Evolutionary conservation across 2,329 filamentous ascomycete genomes (phyloP).

Genomic region (Ophiocordyceps australis): DNA sequence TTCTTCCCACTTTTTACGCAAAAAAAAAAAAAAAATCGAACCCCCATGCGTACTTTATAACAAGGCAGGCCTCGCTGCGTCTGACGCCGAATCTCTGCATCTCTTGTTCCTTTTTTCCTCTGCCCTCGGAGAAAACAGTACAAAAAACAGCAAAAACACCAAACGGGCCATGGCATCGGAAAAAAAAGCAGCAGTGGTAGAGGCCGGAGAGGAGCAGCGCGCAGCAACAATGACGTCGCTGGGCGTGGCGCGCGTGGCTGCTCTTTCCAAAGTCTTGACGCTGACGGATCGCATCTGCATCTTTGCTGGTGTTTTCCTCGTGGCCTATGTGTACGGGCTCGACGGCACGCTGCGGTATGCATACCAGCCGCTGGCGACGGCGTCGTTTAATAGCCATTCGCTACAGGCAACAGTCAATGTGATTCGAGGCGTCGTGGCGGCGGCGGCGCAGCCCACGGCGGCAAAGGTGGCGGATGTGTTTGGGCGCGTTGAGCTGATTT

Average conservation of each 20-base stretch:
- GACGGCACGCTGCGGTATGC: conserved; percentile 36
- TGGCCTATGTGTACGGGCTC: conserved; percentile 45
- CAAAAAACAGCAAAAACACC: no score
- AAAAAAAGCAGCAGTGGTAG: conserved; percentile 9
- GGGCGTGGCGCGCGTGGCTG: conserved; percentile 42
- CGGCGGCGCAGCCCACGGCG: conserved; percentile 35
- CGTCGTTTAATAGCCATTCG: conserved; percentile 30
- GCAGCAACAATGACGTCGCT: conserved; percentile 17
- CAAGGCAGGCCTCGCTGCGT: no score
- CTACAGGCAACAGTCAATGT: conserved; percentile 39
- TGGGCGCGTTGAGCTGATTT: conserved; percentile 40
- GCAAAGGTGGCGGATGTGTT: conserved; percentile 46
- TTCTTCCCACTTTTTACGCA: no score
- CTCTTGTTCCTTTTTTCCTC: no score
- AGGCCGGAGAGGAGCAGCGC: conserved; percentile 7
- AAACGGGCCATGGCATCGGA: no score
- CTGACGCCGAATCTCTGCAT: no score
- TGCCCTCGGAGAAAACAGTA: no score
- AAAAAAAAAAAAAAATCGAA: no score
- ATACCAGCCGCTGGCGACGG: conserved; percentile 36
- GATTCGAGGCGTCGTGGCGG: conserved; percentile 37
- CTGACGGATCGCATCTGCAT: conserved; percentile 32
- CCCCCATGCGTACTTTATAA: no score
- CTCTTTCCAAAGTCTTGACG: conserved; percentile 32
- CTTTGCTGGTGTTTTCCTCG: conserved; percentile 41